These are phyloP conservation scores for Fusarium anthophilum DNA, from an alignment of 2,329 filamentous ascomycete genomes.

Conservation along the genomic window DNA sequence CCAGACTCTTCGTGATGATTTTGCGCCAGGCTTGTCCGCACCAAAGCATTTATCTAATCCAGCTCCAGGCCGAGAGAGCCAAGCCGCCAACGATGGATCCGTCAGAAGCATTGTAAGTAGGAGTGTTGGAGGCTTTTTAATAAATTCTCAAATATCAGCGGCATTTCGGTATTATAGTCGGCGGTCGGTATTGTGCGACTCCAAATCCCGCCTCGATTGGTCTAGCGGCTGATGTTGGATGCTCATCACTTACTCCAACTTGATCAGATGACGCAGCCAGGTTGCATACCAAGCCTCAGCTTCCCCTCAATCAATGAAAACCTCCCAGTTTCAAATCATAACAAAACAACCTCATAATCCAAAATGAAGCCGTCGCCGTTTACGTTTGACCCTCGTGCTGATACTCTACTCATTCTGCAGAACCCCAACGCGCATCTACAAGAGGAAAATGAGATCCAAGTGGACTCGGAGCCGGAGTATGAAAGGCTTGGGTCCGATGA, in stretches of 20 bases:
- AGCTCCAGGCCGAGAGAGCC: too few relatives aligned
- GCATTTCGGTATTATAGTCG: not conserved
- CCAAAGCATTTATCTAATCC: not conserved
- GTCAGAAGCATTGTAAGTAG: not conserved
- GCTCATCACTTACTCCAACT: slow-evolving; percentile 22
- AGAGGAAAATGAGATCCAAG: not conserved
- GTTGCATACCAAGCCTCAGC: slow-evolving; percentile 11
- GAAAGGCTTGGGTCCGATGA: slow-evolving; percentile 2
- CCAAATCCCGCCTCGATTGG: slow-evolving; percentile 1
- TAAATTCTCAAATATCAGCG: not conserved
- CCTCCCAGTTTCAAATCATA: not conserved
- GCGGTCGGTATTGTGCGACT: not conserved
- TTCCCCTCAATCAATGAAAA: slow-evolving; percentile 22
- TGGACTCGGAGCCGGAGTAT: slow-evolving; percentile 21
- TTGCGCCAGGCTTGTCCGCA: too few relatives aligned
- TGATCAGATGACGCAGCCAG: slow-evolving; percentile 25
- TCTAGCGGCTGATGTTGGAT: slow-evolving; percentile 10
- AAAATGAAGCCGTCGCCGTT: slow-evolving; percentile 19
- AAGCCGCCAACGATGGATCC: not conserved
- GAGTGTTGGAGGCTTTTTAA: too few relatives aligned
- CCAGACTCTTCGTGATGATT: not conserved
- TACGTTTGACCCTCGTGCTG: slow-evolving; percentile 17
- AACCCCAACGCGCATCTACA: slow-evolving; percentile 3
- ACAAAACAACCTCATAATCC: not conserved
- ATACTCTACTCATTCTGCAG: slow-evolving; percentile 12